Evolutionary conservation across 2,329 filamentous ascomycete species (phyloP).

Genomic region (Tympanopsis confertula): DNA sequence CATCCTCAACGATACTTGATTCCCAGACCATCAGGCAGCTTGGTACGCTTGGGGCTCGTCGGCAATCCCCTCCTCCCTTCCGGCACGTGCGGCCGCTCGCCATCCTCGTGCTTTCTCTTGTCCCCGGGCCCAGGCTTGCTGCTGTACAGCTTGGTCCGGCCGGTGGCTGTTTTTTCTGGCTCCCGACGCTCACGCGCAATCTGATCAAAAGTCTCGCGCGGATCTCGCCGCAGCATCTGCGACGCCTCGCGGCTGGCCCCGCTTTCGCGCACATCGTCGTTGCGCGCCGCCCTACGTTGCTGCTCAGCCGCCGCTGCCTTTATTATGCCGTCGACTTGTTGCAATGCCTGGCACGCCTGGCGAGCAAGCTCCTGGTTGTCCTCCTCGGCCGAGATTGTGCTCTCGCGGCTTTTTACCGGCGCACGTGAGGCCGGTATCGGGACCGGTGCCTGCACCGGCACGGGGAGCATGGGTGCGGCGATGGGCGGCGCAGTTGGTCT

Average conservation of each 20-base stretch:
- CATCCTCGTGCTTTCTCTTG: not conserved
- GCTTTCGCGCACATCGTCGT: slow-evolving; percentile 59
- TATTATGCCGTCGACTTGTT: too few relatives aligned
- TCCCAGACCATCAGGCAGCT: not conserved
- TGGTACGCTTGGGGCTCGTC: not conserved
- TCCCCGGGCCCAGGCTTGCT: not conserved
- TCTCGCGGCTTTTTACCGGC: slow-evolving; percentile 63
- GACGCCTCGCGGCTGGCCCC: slow-evolving; percentile 70
- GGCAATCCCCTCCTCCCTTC: not conserved
- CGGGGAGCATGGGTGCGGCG: slow-evolving; percentile 19
- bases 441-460: slow-evolving; percentile 31
- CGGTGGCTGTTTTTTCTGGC: not conserved
- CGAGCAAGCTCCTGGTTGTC: slow-evolving; percentile 42
- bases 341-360: slow-evolving; percentile 37
- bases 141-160: not conserved
- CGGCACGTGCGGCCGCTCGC: not conserved
- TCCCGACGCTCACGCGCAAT: not conserved
- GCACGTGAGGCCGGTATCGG: slow-evolving; percentile 17
- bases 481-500: slow-evolving; percentile 4
- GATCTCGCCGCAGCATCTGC: slow-evolving; percentile 56
- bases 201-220: slow-evolving; percentile 38
- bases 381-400: slow-evolving; percentile 64
- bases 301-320: slow-evolving; percentile 22
- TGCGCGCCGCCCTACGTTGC: slow-evolving; percentile 22
- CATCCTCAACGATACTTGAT: not conserved